These are phyloP conservation scores for Pythium periplocum DNA, from an alignment of 352 stramenopile genomes.

Conservation along the genomic window DNA sequence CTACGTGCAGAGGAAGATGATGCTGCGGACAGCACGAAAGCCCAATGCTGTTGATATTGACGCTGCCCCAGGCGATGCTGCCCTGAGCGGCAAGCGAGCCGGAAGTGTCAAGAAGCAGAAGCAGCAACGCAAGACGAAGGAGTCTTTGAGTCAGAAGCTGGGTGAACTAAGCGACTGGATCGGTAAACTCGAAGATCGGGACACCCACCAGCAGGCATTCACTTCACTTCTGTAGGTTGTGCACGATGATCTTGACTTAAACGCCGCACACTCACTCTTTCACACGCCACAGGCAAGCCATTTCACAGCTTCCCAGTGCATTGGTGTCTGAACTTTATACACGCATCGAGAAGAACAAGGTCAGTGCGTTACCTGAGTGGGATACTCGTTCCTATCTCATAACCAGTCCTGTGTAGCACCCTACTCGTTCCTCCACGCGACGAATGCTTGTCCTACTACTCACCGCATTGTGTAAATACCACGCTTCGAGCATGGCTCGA, in stretches of 20 bases:
- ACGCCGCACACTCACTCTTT: no score
- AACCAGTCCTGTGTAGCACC: conserved; percentile 18
- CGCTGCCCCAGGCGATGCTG: no score
- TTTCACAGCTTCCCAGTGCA: conserved; percentile 16
- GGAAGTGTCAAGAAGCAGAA: conserved; percentile 20
- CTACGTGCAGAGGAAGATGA: no score
- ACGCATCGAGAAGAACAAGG: conserved; percentile 62
- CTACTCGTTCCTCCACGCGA: conserved; percentile 38
- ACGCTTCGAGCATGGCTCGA: conserved; percentile 24
- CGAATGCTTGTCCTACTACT: conserved; percentile 59
- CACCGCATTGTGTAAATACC: conserved; percentile 45
- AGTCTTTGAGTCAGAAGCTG: conserved; percentile 28
- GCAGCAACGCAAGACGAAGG: conserved; percentile 34
- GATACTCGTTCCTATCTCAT: no score
- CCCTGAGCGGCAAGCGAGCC: no score
- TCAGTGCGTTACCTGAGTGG: conserved; percentile 1
- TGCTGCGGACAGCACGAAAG: no score
- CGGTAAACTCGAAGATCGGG: conserved; percentile 54
- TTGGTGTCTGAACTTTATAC: conserved; percentile 36
- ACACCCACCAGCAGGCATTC: conserved; percentile 65
- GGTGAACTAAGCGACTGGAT: conserved; percentile 38
- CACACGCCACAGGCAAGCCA: no score
- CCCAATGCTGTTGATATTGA: no score
- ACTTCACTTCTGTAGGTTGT: conserved; percentile 31
- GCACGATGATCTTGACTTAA: background rate